Base-by-base conservation (phyloP, 176 grass and related monocot species). In the Zea mays region DNA sequence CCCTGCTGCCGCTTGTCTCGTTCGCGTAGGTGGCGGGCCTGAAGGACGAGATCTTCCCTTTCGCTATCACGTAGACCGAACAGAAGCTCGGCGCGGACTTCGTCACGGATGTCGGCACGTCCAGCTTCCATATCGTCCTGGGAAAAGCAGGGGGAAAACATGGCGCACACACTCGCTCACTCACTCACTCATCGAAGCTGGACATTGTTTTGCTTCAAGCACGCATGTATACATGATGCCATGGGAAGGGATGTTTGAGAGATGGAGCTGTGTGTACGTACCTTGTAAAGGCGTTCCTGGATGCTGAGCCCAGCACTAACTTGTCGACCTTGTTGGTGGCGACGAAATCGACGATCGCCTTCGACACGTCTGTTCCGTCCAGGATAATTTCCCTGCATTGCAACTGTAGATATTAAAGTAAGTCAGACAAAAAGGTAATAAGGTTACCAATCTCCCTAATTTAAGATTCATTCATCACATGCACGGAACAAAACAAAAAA, bases 331-430 rank as follows among this genome's bases (percentile, higher is more conserved):
- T 76, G 0, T 80, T 10, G 56, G 78, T 57, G 33, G 19, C 49
- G 47, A 90, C 79, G 71, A 96, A 96, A 81, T 96, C 87, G n/a
- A 92, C 71, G 34, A 96, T 96, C 67, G 81, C 82, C 75, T 96
- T 96, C 3, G 86, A 50, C 44, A 88, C 79, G 71, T 96, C 90
- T 48, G 74, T 57, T 73, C 81, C 87, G 58, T 96, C 93, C 68
- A 96, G 75, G 69, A 96, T 72, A 56, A 90, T 58, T 77, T 96
- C 93, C 79, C 90, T 96, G 75, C 84, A 90, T 85, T 92, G 93
- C 48, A 96, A 83, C 93, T 96, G 82, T 73, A 92, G 51, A 82
- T 84, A 84, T 84, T 84, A 76, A 84, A 84, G 81, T 64, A 75
- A 84, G 81, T 81, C 76, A 48, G 63, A 72, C 54, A 65, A 70